Base-by-base conservation (phyloP, 257 asterid species). In the Fraxinus pennsylvanica region DNA sequence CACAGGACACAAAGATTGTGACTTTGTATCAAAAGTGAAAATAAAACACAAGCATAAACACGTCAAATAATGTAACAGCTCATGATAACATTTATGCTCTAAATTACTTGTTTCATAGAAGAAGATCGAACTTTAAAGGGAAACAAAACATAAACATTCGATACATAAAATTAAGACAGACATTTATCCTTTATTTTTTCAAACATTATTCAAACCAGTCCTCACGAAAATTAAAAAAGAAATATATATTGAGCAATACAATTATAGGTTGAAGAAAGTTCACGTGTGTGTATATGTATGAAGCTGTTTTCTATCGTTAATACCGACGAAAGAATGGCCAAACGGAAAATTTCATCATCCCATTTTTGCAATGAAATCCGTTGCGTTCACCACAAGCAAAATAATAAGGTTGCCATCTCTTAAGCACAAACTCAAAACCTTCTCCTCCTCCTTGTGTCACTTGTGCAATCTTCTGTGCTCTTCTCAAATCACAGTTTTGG, bases 261-360 rank as follows among this genome's bases (percentile, higher is more conserved):
- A 25, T 0, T 25, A 25, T 8, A 38, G 43, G 27, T 54, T 19
- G 22, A 54, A 54, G 63, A 54, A 19, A 13, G 54, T 45, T 36
- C 9, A 9, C 9, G 43, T 38, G 12, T 38, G 43, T 8, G 43
- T 38, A 38, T 8, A 39, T 39, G 45, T 1, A 39, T 8, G 45
- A 39, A 39, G 17, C 69, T 3, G 17, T 63, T 2, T 63, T 27
- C 19, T 1, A 17, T 14, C 17, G 35, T 27, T 82, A 80, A 36
- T 72, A 30, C 92, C 90, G 77, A 35, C 78, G 94, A 61, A 88
- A 79, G 52, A 88, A 73, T 0, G 98, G 97, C 89, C 87, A 87
- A 10, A 90, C 89, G 0, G 87, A 72, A 9, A 94, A 92, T 69
- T 92, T 94, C 98, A 92, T 91, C 27, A 86, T 84, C 9, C 97